A percentile compares a stretch with the other conserved stretches of the same genome.
These are phyloP conservation scores for Eucalyptus curtisii DNA, from an alignment of 345 rosid genomes.

Conservation along the genomic window DNA sequence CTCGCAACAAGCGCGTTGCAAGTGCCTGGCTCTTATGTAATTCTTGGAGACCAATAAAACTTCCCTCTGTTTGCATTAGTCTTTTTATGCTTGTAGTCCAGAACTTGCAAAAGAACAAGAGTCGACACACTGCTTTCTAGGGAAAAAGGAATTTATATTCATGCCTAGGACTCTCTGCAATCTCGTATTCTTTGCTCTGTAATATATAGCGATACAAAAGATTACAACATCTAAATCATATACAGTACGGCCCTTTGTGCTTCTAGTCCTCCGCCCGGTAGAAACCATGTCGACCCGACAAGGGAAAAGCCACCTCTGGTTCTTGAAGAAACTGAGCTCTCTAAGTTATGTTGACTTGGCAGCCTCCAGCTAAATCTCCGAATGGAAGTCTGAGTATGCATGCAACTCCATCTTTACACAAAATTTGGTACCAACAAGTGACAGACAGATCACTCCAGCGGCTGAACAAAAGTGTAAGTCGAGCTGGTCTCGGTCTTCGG, in stretches of 20 bases:
- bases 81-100: neutral
- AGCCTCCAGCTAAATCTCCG: neutral
- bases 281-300: neutral
- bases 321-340: neutral
- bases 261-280: neutral
- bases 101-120: neutral
- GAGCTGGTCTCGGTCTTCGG: conserved; percentile 63
- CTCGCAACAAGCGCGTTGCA: neutral
- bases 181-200: neutral
- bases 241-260: neutral
- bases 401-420: neutral
- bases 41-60: neutral
- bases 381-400: neutral
- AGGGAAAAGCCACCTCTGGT: neutral
- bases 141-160: neutral
- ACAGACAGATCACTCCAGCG: conserved; percentile 15
- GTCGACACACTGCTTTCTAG: neutral
- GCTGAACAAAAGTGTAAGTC: conserved; percentile 36
- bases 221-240: neutral
- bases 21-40: neutral
- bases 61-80: neutral
- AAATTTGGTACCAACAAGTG: neutral
- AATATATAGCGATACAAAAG: neutral
- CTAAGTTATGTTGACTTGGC: neutral
- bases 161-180: neutral